These are phyloP conservation scores for Pseudogymnoascus sp. DNA, from an alignment of 2,329 filamentous ascomycete genomes.

Conservation along the genomic window DNA sequence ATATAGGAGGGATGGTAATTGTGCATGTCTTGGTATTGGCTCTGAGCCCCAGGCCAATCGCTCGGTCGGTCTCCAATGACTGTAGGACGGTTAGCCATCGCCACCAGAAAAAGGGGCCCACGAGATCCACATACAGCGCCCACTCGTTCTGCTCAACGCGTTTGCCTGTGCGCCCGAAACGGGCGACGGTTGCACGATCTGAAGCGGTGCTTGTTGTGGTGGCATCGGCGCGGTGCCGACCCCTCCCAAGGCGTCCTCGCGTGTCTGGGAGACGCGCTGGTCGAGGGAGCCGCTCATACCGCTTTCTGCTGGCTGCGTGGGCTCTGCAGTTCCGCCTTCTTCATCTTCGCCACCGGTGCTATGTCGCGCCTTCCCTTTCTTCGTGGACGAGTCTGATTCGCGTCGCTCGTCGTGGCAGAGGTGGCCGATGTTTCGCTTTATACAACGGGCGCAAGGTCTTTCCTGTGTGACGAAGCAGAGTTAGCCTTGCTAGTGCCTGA, in stretches of 20 bases:
- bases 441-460: conserved; percentile 91
- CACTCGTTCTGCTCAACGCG: conserved; percentile 54
- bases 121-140: conserved; percentile 57
- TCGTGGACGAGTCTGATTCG: conserved; percentile 58
- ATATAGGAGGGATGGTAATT: conserved; percentile 89
- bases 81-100: conserved; percentile 34
- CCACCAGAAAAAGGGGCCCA: conserved; percentile 18
- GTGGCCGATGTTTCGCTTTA: conserved; percentile 97
- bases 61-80: conserved; percentile 66
- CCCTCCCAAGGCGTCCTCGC: conserved; percentile 31
- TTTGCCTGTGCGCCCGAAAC: conserved; percentile 58
- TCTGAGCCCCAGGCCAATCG: conserved; percentile 66
- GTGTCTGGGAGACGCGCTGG: conserved; percentile 41
- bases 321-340: conserved; percentile 45
- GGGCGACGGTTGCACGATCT: conserved; percentile 63
- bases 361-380: conserved; percentile 64
- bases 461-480: conserved; percentile 48
- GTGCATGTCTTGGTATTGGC: conserved; percentile 88
- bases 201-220: conserved; percentile 46
- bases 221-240: conserved; percentile 23
- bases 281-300: conserved; percentile 48
- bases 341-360: conserved; percentile 52
- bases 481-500: conserved; percentile 26
- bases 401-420: conserved; percentile 96
- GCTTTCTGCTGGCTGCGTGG: conserved; percentile 38